phyloP scores from a whole-genome alignment of 305 asterid species.

The Fraxinus baroniana region DNA sequence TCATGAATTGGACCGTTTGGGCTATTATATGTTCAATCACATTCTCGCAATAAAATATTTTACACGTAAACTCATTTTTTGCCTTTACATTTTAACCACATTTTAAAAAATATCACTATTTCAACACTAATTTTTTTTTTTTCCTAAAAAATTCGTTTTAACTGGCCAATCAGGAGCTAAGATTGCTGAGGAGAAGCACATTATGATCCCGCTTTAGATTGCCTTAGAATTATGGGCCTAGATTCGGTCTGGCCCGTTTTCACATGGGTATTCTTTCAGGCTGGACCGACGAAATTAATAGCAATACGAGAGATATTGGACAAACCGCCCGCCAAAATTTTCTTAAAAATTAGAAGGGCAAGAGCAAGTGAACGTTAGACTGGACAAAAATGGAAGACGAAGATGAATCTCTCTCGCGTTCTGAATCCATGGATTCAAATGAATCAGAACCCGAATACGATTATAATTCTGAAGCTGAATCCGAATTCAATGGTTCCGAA shows the following conservation, averaged over 20 bases:
- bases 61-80: no score
- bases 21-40: no score
- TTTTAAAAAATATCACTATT: no score
- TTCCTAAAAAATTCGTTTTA: no score
- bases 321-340: conserved; percentile 36
- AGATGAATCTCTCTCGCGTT: conserved; percentile 43
- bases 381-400: conserved; percentile 44
- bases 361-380: background rate
- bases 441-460: conserved; percentile 47
- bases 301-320: background rate
- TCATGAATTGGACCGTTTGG: no score
- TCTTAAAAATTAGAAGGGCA: conserved; percentile 15
- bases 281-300: background rate
- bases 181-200: background rate
- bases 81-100: no score
- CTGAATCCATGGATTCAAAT: conserved; percentile 49
- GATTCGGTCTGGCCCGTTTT: background rate
- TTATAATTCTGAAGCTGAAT: conserved; percentile 30
- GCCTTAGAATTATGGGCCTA: background rate
- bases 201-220: background rate
- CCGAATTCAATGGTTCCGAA: conserved; percentile 44
- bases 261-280: background rate
- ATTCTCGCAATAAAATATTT: no score
- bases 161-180: no score
- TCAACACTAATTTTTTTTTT: no score